Percentiles rank a stretch among this genome's conserved stretches.
These are phyloP conservation scores for Aureobasidium musti DNA, from an alignment of 2,329 filamentous ascomycete genomes.

Conservation along the genomic window DNA sequence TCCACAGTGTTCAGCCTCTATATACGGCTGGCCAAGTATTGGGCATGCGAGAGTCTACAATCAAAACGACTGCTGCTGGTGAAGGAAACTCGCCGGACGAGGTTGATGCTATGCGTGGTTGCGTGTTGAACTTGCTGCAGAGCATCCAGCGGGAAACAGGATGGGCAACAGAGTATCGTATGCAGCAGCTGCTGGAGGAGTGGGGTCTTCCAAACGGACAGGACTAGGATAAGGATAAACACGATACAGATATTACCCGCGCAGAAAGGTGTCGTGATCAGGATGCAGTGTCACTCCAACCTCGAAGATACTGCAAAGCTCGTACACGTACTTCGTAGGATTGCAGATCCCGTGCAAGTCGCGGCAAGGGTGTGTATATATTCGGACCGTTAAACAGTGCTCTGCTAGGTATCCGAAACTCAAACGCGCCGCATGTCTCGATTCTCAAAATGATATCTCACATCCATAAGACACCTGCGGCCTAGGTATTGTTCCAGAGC, in stretches of 20 bases:
- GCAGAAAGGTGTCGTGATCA: not conserved
- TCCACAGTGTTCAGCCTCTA: constrained; percentile 60
- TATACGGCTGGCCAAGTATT: constrained; percentile 65
- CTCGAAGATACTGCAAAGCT: not conserved
- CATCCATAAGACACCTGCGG: not conserved
- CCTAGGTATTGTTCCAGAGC: not conserved
- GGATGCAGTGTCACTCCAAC: constrained; percentile 6
- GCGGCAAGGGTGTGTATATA: constrained; percentile 1
- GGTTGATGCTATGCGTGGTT: constrained; percentile 52
- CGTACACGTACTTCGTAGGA: constrained; percentile 17
- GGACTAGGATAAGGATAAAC: constrained; percentile 4
- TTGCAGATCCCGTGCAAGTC: constrained; percentile 11
- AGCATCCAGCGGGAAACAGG: constrained; percentile 65
- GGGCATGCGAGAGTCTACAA: constrained; percentile 37
- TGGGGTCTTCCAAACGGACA: constrained; percentile 40
- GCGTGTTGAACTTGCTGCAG: constrained; percentile 58
- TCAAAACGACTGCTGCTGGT: constrained; percentile 35
- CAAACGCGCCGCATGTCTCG: not conserved
- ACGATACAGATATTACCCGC: not conserved
- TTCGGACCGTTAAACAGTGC: constrained; percentile 13
- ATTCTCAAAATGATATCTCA: not conserved
- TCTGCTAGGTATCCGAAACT: not conserved
- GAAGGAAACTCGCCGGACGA: constrained; percentile 34
- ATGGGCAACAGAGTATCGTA: constrained; percentile 64
- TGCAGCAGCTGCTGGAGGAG: constrained; percentile 55